A percentile compares a stretch with the other conserved stretches of the same genome.
These are phyloP conservation scores for Taiozyma sp. DNA, from an alignment of 1,139 yeast genomes.

Conservation along the genomic window DNA sequence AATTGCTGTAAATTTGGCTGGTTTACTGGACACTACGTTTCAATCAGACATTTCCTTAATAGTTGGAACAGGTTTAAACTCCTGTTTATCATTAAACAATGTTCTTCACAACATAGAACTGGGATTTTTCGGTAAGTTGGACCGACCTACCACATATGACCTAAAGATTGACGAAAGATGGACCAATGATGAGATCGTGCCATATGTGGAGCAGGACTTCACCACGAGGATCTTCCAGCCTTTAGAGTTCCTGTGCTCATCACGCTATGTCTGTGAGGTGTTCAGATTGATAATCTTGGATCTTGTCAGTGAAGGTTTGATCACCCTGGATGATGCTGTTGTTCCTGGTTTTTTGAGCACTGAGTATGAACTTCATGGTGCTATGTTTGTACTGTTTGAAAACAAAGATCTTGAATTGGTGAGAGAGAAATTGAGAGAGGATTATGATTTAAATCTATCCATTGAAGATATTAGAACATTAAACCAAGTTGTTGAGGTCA, in stretches of 20 bases:
- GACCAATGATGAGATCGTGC: not conserved
- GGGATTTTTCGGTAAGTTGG: slow-evolving; percentile 28
- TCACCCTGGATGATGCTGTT: not conserved
- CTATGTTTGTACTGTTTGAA: slow-evolving; percentile 18
- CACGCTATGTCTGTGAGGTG: slow-evolving; percentile 18
- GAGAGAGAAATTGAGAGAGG: not conserved
- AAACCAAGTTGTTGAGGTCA: not conserved
- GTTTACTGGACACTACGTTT: slow-evolving; percentile 1
- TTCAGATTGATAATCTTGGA: slow-evolving; percentile 15
- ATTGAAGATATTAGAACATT: not conserved
- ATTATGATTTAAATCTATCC: not conserved
- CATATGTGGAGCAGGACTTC: slow-evolving; percentile 3
- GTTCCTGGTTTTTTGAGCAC: not conserved
- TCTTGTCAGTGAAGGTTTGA: not conserved
- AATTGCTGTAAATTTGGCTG: slow-evolving; percentile 26
- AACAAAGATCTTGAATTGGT: not conserved
- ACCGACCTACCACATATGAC: slow-evolving; percentile 16
- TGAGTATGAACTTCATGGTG: slow-evolving; percentile 20
- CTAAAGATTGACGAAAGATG: slow-evolving; percentile 13
- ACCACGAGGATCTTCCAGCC: slow-evolving; percentile 17
- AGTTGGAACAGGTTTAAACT: slow-evolving; percentile 32
- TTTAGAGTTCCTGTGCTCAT: slow-evolving; percentile 19
- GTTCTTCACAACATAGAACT: slow-evolving; percentile 28
- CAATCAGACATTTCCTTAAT: slow-evolving; percentile 27
- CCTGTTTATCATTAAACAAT: slow-evolving; percentile 22